Evolutionary conservation across 1,139 yeast species (phyloP), one percentile per base, ranked within the genome.

Genomic region (Magnusiomyces sp.): DNA sequence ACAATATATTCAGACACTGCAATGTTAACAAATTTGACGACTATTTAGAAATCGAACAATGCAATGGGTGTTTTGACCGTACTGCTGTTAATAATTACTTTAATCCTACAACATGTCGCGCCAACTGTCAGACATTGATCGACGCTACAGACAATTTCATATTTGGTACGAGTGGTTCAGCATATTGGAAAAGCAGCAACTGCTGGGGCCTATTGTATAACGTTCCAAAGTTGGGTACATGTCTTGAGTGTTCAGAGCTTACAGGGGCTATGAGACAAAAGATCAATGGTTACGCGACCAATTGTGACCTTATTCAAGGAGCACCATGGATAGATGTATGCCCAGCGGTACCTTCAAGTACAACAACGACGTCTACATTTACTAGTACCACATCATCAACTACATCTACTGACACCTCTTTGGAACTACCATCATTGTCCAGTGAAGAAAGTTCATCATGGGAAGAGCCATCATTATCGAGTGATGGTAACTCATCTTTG

Each of bases 71-170:
- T 63, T 97, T 90, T 56, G 98, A 97, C 40, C 82, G 98, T 67
- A 92, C 98, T 0, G 98, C 98, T 66, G 98, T 98, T 37, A 98
- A 98, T 60, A 92, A 92, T 67, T 89, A 97, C 1, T 90, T 98
- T 1, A 89, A 92, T 55, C 90, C 92, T 56, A 88, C 97, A 4
- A 97, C 97, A 2, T 77, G 92, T 59, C 92, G 92, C 73, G 77
- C 98, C 63, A 86, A 92, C 66, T 73, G 89, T 61, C 97, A 92
- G 61, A 95, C 95, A 1, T 96, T 87, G 56, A 75, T 85, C 17
- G 98, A 98, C 47, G 69, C 68, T 41, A 84, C 92, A 54, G 71
- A 70, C 52, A 88, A 92, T 61, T 98, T 92, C 67, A 95, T 89
- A 13, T 70, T 89, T 46, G 97, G 92, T 64, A 90, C 92, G 56